Percentiles rank a stretch among this genome's conserved stretches.
Evolutionary conservation across 495 filamentous ascomycete species (phyloP).

Genomic region (Amniculicola lignicola): DNA sequence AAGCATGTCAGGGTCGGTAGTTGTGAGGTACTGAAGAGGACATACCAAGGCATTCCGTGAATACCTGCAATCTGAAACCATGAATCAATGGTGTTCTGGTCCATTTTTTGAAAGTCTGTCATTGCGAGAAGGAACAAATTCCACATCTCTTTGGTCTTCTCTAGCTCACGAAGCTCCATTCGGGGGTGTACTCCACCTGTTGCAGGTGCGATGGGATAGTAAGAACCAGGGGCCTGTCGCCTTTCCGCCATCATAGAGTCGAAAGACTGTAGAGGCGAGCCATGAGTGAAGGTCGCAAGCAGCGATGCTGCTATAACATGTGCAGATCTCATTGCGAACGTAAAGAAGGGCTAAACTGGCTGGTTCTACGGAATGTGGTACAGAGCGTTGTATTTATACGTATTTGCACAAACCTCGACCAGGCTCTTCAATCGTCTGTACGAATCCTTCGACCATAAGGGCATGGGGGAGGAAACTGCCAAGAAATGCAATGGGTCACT

Average conservation of each 20-base stretch:
- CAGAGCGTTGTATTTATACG: background rate
- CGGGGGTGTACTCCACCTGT: slow-evolving; percentile 33
- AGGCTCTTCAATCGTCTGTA: background rate
- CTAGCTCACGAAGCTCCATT: slow-evolving; percentile 36
- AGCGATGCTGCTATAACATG: slow-evolving; percentile 10
- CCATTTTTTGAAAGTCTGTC: slow-evolving; percentile 31
- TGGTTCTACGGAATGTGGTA: background rate
- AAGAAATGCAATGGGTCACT: background rate
- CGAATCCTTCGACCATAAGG: background rate
- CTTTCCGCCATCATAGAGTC: background rate
- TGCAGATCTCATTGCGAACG: slow-evolving; percentile 4
- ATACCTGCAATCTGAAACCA: slow-evolving; percentile 39
- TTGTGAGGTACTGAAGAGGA: slow-evolving; percentile 40
- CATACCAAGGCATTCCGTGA: slow-evolving; percentile 27
- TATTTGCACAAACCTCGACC: background rate
- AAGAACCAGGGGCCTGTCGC: slow-evolving; percentile 22
- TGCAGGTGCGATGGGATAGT: slow-evolving; percentile 33
- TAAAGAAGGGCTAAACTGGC: background rate
- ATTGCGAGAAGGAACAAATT: slow-evolving; percentile 38
- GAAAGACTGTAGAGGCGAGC: background rate
- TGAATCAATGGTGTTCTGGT: slow-evolving; percentile 29
- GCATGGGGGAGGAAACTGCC: background rate
- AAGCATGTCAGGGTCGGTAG: background rate
- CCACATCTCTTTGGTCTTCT: slow-evolving; percentile 40
- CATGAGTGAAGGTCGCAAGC: background rate